These are phyloP conservation scores for Microsporum canis DNA, from an alignment of 2,329 filamentous ascomycete genomes.

Conservation along the genomic window DNA sequence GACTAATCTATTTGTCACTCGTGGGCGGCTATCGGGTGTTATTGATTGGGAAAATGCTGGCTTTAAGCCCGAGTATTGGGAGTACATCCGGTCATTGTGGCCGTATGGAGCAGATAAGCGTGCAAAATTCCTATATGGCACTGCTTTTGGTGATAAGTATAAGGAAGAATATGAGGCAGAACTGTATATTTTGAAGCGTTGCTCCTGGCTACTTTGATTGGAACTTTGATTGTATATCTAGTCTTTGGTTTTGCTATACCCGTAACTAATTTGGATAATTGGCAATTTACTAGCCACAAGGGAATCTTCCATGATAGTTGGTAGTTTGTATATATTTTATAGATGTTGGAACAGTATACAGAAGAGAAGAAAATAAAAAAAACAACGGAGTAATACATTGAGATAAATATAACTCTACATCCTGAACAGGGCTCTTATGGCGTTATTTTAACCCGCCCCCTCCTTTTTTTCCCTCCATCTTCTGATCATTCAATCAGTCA, in stretches of 20 bases:
- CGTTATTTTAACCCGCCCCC: too few species aligned
- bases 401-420: not conserved
- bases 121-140: not conserved
- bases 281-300: too few species aligned
- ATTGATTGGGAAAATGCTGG: constrained; percentile 12
- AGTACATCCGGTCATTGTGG: constrained; percentile 8
- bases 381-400: not conserved
- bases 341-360: not conserved
- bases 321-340: too few species aligned
- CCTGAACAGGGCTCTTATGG: too few species aligned
- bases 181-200: not conserved
- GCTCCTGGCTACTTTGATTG: not conserved
- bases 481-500: not conserved
- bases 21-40: constrained; percentile 9
- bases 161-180: constrained; percentile 10
- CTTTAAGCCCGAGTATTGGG: constrained; percentile 14
- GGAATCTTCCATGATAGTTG: too few species aligned
- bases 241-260: too few species aligned
- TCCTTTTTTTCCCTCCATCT: not conserved
- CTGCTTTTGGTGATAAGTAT: constrained; percentile 10
- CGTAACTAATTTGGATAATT: too few species aligned
- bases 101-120: not conserved
- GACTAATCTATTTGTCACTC: constrained; percentile 7
- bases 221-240: not conserved
- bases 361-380: not conserved